A percentile compares a stretch with the other conserved stretches of the same genome.
These are phyloP conservation scores for Cutaneotrichosporon spelunceum DNA, from an alignment of 1,284 basidiomycete species.

Conservation along the genomic window DNA sequence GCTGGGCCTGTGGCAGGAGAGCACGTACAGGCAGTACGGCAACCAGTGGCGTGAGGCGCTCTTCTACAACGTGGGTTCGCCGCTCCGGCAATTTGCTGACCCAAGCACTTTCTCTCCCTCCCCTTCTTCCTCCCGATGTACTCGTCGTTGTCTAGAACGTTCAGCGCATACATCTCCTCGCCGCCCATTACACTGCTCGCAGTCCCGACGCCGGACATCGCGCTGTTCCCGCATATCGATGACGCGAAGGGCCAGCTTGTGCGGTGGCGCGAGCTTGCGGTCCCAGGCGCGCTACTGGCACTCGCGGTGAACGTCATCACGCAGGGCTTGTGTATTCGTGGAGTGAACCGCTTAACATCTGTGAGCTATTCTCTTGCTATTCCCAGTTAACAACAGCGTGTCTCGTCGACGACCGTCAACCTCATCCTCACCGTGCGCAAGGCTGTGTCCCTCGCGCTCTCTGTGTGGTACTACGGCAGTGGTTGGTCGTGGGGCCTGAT, in stretches of 20 bases:
- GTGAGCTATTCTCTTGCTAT: conserved; percentile 49
- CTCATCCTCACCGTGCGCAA: conserved; percentile 86
- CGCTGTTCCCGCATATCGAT: conserved; percentile 7
- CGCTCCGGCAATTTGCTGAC: conserved; percentile 13
- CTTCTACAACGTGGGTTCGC: conserved; percentile 62
- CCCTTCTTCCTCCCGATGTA: conserved; percentile 69
- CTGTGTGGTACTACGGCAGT: conserved; percentile 48
- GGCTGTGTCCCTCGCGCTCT: conserved; percentile 73
- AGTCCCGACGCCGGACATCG: conserved; percentile 23
- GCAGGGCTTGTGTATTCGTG: conserved; percentile 82
- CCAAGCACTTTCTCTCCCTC: conserved; percentile 60
- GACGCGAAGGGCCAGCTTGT: conserved; percentile 11
- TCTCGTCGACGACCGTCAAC: conserved; percentile 78
- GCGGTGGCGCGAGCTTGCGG: conserved; percentile 30
- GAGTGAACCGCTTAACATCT: conserved; percentile 77
- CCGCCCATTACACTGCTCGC: conserved; percentile 36
- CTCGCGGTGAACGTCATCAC: conserved; percentile 76
- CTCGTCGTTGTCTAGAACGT: conserved; percentile 57
- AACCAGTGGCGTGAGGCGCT: conserved; percentile 82
- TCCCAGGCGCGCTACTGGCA: conserved; percentile 66
- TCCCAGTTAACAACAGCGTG: conserved; percentile 43
- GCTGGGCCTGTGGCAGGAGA: conserved; percentile 82
- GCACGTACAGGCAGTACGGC: conserved; percentile 68
- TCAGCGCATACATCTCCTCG: conserved; percentile 39
- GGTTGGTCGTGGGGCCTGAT: conserved; percentile 41